These are phyloP conservation scores for Chytriomyces sp. DNA, from an alignment of 192 early-diverging fungal genomes.

Conservation along the genomic window DNA sequence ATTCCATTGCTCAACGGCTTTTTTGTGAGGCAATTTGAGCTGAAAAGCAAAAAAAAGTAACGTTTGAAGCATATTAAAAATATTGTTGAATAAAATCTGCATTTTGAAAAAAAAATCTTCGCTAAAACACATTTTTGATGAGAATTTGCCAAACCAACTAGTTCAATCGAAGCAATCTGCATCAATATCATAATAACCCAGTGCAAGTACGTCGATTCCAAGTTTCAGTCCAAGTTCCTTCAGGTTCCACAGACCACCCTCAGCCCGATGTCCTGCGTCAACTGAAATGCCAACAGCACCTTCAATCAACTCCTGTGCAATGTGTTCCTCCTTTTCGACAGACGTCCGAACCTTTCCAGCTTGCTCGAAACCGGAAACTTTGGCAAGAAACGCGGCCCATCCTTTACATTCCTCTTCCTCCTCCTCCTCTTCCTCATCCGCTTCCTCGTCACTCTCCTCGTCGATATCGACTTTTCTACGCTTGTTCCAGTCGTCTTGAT, in stretches of 20 bases:
- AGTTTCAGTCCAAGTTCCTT: not conserved
- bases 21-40: slow-evolving; percentile 43
- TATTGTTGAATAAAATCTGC: not conserved
- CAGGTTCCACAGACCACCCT: not conserved
- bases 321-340: not conserved
- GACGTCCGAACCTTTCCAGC: not conserved
- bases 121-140: too few relatives aligned
- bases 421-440: not conserved
- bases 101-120: too few relatives aligned
- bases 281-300: too few relatives aligned
- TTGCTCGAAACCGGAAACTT: not conserved
- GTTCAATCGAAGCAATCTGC: not conserved
- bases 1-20: slow-evolving; percentile 39
- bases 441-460: not conserved
- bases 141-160: not conserved
- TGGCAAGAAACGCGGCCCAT: not conserved
- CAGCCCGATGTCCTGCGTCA: not conserved
- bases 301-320: too few relatives aligned
- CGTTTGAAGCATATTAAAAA: not conserved
- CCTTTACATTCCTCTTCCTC: not conserved
- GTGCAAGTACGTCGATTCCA: not conserved
- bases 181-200: not conserved
- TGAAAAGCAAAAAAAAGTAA: slow-evolving; percentile 21
- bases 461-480: not conserved
- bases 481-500: not conserved